Conservation (phyloP, 75 land plant genomes). For the Ceratopteris richardii region DNA sequence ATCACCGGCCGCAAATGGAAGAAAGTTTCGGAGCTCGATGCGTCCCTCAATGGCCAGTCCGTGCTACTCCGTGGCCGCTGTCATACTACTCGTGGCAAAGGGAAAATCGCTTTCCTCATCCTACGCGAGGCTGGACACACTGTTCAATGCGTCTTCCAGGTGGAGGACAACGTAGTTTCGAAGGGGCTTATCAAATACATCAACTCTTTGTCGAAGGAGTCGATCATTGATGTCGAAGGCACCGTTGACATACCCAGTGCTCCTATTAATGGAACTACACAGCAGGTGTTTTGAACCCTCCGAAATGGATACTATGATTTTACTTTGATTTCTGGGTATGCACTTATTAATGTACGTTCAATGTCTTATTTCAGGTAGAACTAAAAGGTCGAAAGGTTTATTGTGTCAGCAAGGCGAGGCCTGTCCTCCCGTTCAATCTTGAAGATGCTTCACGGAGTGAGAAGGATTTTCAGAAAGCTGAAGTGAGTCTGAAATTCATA, state of each 20-base stretch:
- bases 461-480: conserved; percentile 51
- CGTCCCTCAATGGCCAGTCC: conserved; percentile 27
- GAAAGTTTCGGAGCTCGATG: conserved; percentile 18
- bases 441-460: conserved; percentile 97
- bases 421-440: conserved; percentile 59
- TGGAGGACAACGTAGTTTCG: conserved; percentile 39
- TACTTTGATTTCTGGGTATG: too few species aligned
- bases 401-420: conserved; percentile 55
- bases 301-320: too few species aligned
- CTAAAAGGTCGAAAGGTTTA: conserved; percentile 56
- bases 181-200: conserved; percentile 67
- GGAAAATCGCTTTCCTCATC: conserved; percentile 73
- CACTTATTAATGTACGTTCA: too few species aligned
- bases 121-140: conserved; percentile 55
- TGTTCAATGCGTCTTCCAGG: conserved; percentile 60
- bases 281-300: conserved; percentile 46
- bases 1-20: conserved; percentile 51
- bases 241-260: conserved; percentile 46
- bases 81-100: conserved; percentile 55
- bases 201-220: conserved; percentile 54
- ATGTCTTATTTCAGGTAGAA: conserved; percentile 49
- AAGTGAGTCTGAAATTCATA: conserved; percentile 21
- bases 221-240: conserved; percentile 71
- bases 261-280: conserved; percentile 65
- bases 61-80: conserved; percentile 67